Percentiles rank a stretch among this genome's conserved stretches.
phyloP scores from a whole-genome alignment of 352 stramenopile genomes.

The Pythium chondricola region DNA sequence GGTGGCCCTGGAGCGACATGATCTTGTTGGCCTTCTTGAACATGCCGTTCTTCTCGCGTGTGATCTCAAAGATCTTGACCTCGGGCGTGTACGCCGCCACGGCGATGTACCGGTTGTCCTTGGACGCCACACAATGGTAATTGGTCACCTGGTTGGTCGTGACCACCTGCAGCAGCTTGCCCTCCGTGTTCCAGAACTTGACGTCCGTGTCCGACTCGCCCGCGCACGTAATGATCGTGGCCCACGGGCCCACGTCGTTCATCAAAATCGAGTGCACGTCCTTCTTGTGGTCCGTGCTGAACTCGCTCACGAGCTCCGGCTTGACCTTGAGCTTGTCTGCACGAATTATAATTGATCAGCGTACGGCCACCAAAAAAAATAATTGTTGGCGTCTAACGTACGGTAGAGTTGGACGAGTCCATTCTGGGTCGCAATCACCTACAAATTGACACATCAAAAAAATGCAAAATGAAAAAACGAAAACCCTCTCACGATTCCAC shows the following conservation, averaged over 20 bases:
- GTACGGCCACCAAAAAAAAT: background rate
- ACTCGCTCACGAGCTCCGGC: slow-evolving; percentile 58
- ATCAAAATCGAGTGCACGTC: slow-evolving; percentile 78
- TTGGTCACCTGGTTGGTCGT: slow-evolving; percentile 81
- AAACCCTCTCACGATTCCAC: background rate
- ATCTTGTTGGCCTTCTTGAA: slow-evolving; percentile 84
- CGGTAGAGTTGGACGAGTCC: slow-evolving; percentile 69
- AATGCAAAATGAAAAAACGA: background rate
- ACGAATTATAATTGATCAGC: background rate
- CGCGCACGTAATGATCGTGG: slow-evolving; percentile 69
- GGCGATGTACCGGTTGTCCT: slow-evolving; percentile 78
- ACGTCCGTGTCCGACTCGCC: slow-evolving; percentile 67
- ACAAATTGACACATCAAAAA: background rate
- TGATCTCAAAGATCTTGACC: slow-evolving; percentile 81
- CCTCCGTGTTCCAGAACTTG: slow-evolving; percentile 74
- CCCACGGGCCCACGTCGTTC: slow-evolving; percentile 79
- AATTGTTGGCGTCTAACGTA: slow-evolving; percentile 19
- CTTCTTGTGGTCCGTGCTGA: slow-evolving; percentile 58
- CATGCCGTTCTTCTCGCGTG: slow-evolving; percentile 59
- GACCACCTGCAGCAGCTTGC: slow-evolving; percentile 59
- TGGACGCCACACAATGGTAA: slow-evolving; percentile 73
- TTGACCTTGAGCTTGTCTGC: slow-evolving; percentile 60
- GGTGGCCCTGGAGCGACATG: slow-evolving; percentile 75
- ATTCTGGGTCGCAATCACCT: slow-evolving; percentile 58
- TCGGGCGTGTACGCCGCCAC: slow-evolving; percentile 77